Percentiles rank a stretch among this genome's conserved stretches.
These are phyloP conservation scores for Gastrodia elata DNA, from an alignment of 106 monocot genomes.

Conservation along the genomic window DNA sequence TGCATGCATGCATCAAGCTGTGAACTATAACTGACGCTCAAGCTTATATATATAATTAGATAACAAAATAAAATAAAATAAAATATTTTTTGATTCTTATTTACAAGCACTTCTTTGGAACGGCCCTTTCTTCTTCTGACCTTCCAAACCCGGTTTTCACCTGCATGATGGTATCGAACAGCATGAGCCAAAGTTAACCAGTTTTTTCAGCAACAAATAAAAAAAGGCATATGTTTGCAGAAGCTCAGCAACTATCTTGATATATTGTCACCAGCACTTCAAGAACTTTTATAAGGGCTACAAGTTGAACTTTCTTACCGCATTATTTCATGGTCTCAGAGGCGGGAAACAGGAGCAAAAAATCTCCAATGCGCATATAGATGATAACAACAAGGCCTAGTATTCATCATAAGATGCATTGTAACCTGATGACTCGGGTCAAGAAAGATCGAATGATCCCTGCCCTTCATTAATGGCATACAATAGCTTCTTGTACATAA, in stretches of 20 bases:
- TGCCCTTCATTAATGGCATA: conserved; percentile 90
- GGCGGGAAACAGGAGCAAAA: background rate
- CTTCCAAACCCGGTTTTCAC: background rate
- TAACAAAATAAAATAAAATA: background rate
- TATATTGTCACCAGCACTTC: background rate
- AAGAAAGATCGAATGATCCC: conserved; percentile 96
- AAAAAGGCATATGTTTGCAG: too few relatives aligned
- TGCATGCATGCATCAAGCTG: too few relatives aligned
- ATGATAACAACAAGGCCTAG: background rate
- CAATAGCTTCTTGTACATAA: conserved; percentile 81
- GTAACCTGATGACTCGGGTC: background rate
- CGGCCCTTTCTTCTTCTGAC: background rate
- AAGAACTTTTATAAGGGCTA: background rate
- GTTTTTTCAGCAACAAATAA: too few relatives aligned
- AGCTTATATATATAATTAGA: background rate
- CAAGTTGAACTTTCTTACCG: background rate
- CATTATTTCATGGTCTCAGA: background rate
- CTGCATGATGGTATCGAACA: background rate
- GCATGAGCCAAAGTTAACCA: too few relatives aligned
- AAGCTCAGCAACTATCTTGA: too few relatives aligned
- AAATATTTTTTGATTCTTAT: background rate
- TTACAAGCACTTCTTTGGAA: background rate
- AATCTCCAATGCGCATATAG: background rate
- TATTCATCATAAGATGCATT: too few relatives aligned
- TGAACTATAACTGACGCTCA: too few relatives aligned